Base-by-base conservation (phyloP, 139 green algal genomes). In the Picochlorum sp. region DNA sequence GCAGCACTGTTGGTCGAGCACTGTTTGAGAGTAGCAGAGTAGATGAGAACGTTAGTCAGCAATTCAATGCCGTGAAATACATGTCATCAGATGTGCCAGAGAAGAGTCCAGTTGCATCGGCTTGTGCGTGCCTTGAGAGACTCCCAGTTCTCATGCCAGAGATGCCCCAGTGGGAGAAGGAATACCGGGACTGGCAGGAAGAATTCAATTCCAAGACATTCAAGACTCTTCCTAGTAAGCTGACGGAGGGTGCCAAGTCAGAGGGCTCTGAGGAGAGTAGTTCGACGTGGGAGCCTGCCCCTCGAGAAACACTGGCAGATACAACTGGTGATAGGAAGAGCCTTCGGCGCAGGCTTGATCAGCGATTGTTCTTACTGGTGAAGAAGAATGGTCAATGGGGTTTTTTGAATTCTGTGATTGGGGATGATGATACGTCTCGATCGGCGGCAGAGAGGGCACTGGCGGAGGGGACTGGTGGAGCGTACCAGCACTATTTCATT, bases 291-390 rank as follows among this genome's bases (percentile, higher is more conserved):
- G 28, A 69, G 57, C 75, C 75, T 18, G 72, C 71, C 2, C 62
- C 75, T 1, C 59, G 55, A 2, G 50, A 65, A 24, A 78, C 72
- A 14, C 50, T 54, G 24, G 75, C 75, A 24, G 75, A 82, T 37
- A 13, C 16, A 3, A 20, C 41, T 18, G 65, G 54, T 2, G 73
- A 82, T 50, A 50, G 44, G 23, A 41, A 56, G 24, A 74, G 67
- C 4, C 41, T 76, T 16, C 44, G 45, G 41, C 67, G 75, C 32
- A 45, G 67, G 57, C 63, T 82, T 28, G 75, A 82, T 61, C 73
- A 78, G 62, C 62, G 72, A 13, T 37, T 82, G 3, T 82, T 82
- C 62, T 55, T 82, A 49, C 57, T 81, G 4, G 54, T 81, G 41
- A 66, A 70, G 30, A 21, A 73, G 14, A 68, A 70, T 28, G 63